These are phyloP conservation scores for Paecilomyces sp. DNA, from an alignment of 2,329 filamentous ascomycete species.

Conservation along the genomic window DNA sequence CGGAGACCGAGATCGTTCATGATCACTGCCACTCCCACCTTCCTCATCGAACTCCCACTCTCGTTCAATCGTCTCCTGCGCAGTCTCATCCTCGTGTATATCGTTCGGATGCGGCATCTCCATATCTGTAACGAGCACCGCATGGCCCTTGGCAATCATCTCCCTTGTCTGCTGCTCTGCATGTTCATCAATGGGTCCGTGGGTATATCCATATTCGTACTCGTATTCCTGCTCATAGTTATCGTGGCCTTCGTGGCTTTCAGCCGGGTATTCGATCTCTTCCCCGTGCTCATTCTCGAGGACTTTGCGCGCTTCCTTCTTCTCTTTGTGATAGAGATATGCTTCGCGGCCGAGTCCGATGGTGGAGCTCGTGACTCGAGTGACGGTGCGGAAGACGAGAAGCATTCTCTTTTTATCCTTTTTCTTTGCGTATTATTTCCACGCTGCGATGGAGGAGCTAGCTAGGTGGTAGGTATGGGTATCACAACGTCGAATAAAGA, in stretches of 20 bases:
- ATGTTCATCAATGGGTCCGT: background rate
- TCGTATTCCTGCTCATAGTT: background rate
- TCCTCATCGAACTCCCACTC: background rate
- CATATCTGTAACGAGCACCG: background rate
- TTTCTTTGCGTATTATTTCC: too few species aligned
- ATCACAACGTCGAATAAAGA: too few species aligned
- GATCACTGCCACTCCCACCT: background rate
- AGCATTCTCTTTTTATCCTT: too few species aligned
- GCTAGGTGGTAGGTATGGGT: too few species aligned
- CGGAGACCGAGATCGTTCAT: background rate
- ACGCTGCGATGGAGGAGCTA: too few species aligned
- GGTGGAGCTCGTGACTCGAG: too few species aligned
- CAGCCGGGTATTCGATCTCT: background rate
- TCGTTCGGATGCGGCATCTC: background rate
- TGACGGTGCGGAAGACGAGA: too few species aligned
- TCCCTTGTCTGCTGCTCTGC: background rate
- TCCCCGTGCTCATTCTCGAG: background rate
- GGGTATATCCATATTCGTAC: background rate
- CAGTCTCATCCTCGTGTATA: background rate
- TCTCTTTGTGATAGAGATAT: background rate
- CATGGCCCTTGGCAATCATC: background rate
- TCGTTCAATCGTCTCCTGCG: background rate
- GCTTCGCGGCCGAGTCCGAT: background rate
- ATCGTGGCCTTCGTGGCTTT: background rate
- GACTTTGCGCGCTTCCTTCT: background rate